phyloP scores from a whole-genome alignment of 371 early-diverging fungal genomes.

The Chytridiales sp. region DNA sequence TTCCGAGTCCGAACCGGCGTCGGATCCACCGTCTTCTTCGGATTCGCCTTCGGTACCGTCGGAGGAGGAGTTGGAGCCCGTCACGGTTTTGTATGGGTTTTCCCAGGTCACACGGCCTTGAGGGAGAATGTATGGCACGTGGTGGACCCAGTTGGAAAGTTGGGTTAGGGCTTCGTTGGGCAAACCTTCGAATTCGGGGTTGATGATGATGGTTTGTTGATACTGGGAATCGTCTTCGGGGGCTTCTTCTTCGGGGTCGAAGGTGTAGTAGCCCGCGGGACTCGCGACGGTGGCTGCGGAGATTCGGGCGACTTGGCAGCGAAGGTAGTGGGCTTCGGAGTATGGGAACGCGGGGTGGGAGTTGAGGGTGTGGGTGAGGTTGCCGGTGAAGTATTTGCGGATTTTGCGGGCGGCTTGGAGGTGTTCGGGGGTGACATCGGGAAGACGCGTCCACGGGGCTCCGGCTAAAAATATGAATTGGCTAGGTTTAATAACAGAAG shows the following conservation, averaged over 20 bases:
- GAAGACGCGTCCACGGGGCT: constrained; percentile 49
- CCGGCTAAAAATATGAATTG: constrained; percentile 33
- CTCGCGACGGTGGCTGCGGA: constrained; percentile 52
- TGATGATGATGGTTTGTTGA: constrained; percentile 48
- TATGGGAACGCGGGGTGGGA: constrained; percentile 52
- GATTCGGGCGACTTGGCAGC: constrained; percentile 60
- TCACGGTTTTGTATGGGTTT: constrained; percentile 35
- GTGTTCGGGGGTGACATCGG: constrained; percentile 54
- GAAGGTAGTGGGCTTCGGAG: constrained; percentile 54
- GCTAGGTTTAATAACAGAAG: neutral
- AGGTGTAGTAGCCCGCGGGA: constrained; percentile 55
- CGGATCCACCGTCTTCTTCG: constrained; percentile 29
- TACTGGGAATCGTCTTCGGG: constrained; percentile 43
- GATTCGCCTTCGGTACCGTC: constrained; percentile 39
- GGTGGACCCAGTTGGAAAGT: constrained; percentile 57
- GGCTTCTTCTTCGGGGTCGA: constrained; percentile 51
- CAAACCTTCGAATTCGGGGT: constrained; percentile 51
- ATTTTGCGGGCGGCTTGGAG: constrained; percentile 47
- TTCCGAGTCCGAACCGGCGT: constrained; percentile 31
- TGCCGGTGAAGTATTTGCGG: constrained; percentile 52
- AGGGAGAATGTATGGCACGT: constrained; percentile 56
- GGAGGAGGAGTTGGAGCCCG: constrained; percentile 13
- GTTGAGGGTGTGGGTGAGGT: constrained; percentile 42
- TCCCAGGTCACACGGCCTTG: constrained; percentile 56
- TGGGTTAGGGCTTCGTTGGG: constrained; percentile 42